Evolutionary conservation across 306 rosid genomes (phyloP), one percentile per base, ranked within the genome.

Genomic region (Medicago lupulina): DNA sequence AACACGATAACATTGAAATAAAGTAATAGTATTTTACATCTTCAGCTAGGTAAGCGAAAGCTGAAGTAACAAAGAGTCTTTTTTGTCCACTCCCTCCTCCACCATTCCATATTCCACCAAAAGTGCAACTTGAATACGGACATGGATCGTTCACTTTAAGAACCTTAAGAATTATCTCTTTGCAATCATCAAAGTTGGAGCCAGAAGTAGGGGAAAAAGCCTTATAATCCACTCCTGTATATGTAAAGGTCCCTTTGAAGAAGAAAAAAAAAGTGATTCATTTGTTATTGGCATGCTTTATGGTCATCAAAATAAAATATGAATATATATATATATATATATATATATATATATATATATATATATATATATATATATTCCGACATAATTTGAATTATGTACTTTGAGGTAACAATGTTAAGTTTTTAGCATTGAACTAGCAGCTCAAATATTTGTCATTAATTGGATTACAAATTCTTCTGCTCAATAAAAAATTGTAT

Each of bases 41-140:
- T 44, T 83, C 70, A 17, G 95, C 77, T 41, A 88, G 43, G 73
- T 93, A 92, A 62, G 75, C 86, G 95, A 93, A 91, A 84, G 89
- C 81, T 4, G 98, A 75, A 74, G 96, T 87, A 19, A 81, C 86
- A 8, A 73, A 83, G 31, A 93, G 89, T 39, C 73, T 79, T 63
- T 78, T 85, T 57, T 85, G 97, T 41, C 98, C 97, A 25, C 83
- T 85, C 13, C 98, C 98, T 2, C 91, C 95, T 40, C 96, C 97
- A 41, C 97, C 97, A 10, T 84, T 87, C 97, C 97, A 93, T n/a
- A 89, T 80, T 10, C 97, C 98, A 4, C 89, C 87, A 75, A 93
- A 93, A 16, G 93, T 91, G 83, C 97, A 93, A 71, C 84, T 89
- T 79, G 67, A 44, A 81, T 88, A 84, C 9, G 81, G 9, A 65